Evolutionary conservation across 2,329 filamentous ascomycete species (phyloP), one percentile per base, ranked within the genome.

Genomic region (Aspergillus sp.): DNA sequence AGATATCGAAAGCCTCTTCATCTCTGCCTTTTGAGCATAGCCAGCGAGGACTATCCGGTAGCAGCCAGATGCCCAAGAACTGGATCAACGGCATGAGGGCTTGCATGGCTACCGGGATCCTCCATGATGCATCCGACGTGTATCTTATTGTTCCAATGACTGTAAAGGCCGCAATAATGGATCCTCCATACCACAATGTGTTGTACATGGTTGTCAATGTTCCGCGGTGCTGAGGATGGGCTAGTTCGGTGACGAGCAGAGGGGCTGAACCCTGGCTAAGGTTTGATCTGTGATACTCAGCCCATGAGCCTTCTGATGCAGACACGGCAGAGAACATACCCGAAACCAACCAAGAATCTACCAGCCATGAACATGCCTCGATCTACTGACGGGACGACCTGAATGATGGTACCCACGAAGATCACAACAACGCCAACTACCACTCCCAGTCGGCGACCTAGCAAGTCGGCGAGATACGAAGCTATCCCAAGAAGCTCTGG

Each of bases 41-140:
- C 52, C 66, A 91, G 0, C 89, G 80, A 0, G 88, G 88, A 0
- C 85, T 87, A 64, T 91, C 88, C 0, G 88, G 89, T 67, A 90
- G 86, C 73, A 88, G 85, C 82, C 85, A 87, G 23, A 89, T 81
- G 7, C 81, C 71, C 1, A 68, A 67, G 51, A 89, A 74, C 2
- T 89, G 79, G 1, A 84, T 57, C 3, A 88, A 63, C 0, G 89
- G 81, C 1, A 86, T 86, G 0, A 87, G 70, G 23, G 88, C 88
- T 69, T 90, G 87, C 69, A 89, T 88, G 3, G 73, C 69, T 5
- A 79, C 77, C 0, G 82, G 82, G 38, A 82, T 72, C 49, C 81
- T 72, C 82, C 77, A 80, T 2, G 74, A 72, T 80, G 80, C 83
- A 61, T 76, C 71, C 58, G 63, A 74, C 7, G 54, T 13, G 41